A percentile compares a stretch with the other conserved stretches of the same genome.
Conservation (phyloP, 192 early-diverging fungal species). For the Podila horticola region DNA sequence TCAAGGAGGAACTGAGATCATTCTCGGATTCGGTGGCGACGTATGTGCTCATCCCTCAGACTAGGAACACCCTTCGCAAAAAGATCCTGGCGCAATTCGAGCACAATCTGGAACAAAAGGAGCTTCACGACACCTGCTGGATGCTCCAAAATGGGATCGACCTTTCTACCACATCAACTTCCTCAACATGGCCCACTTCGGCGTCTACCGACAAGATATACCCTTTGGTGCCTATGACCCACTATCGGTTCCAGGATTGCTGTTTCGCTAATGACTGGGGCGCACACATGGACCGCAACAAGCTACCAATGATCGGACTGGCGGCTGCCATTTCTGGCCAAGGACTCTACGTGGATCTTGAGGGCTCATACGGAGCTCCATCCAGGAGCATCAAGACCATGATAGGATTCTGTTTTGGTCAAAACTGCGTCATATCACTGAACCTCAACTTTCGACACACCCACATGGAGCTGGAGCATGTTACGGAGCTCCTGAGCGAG, state of each 20-base stretch:
- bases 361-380: conserved; percentile 47
- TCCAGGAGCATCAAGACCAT: conserved; percentile 41
- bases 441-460: conserved; percentile 41
- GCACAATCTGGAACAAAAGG: conserved; percentile 30
- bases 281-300: conserved; percentile 40
- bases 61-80: conserved; percentile 32
- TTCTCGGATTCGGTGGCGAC: conserved; percentile 43
- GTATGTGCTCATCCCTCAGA: conserved; percentile 40
- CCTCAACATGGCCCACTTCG: not conserved
- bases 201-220: conserved; percentile 4
- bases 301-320: conserved; percentile 46
- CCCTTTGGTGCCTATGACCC: conserved; percentile 40
- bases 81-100: conserved; percentile 39
- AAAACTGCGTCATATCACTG: conserved; percentile 36
- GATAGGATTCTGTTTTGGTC: conserved; percentile 46
- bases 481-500: conserved; percentile 30
- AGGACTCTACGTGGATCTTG: conserved; percentile 42
- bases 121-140: conserved; percentile 39
- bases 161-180: not conserved
- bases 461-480: conserved; percentile 49
- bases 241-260: conserved; percentile 45
- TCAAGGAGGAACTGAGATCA: conserved; percentile 25
- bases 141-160: conserved; percentile 34
- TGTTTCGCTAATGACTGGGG: conserved; percentile 52
- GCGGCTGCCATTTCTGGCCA: conserved; percentile 43